Percentiles rank a stretch among this genome's conserved stretches.
phyloP scores from a whole-genome alignment of 2,329 filamentous ascomycete species.

The Trichoderma arundinaceum region DNA sequence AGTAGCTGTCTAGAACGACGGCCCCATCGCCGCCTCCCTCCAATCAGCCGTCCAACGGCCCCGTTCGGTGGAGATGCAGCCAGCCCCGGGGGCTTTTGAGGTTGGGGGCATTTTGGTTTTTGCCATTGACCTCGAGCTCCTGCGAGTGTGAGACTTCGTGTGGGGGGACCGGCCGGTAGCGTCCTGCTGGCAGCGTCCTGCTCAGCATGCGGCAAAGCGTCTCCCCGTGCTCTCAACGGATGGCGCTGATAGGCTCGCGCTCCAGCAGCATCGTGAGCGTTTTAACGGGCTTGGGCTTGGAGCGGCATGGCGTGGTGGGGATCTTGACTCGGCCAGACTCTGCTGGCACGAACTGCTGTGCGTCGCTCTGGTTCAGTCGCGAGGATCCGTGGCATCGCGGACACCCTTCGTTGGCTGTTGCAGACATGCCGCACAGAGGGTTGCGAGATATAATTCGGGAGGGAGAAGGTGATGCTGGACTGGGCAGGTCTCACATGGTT shows the following conservation, averaged over 20 bases:
- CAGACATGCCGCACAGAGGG: neutral
- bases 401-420: conserved; percentile 26
- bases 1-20: conserved; percentile 10
- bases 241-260: conserved; percentile 29
- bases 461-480: neutral
- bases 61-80: conserved; percentile 23
- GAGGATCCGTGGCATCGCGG: conserved; percentile 26
- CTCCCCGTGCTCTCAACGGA: conserved; percentile 30
- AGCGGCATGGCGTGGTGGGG: conserved; percentile 25
- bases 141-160: conserved; percentile 15
- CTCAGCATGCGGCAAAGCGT: conserved; percentile 1
- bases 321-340: conserved; percentile 19
- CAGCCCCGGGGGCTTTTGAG: conserved; percentile 5
- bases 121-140: neutral
- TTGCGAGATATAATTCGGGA: conserved; percentile 14
- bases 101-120: neutral
- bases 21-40: neutral
- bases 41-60: conserved; percentile 5
- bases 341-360: conserved; percentile 8
- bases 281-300: neutral
- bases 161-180: conserved; percentile 24
- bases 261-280: neutral
- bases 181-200: conserved; percentile 4
- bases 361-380: conserved; percentile 18
- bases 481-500: neutral